phyloP scores from a whole-genome alignment of 208 protist genomes.

The Trypanosoma congolense region DNA sequence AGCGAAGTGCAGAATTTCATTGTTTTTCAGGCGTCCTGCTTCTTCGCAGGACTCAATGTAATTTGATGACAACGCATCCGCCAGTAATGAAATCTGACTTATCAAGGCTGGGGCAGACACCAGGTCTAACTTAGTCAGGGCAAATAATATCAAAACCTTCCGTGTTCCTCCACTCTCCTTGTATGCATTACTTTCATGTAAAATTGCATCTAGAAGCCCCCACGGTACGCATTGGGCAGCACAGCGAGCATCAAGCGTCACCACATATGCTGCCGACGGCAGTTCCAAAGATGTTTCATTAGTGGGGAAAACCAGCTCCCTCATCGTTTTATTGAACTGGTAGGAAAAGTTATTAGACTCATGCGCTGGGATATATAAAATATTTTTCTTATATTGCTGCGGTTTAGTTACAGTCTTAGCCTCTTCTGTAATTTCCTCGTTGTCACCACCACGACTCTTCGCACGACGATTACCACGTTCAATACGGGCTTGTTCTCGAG shows the following conservation, averaged over 20 bases:
- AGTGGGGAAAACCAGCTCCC: conserved; percentile 62
- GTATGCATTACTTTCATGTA: conserved; percentile 47
- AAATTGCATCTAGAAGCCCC: conserved; percentile 77
- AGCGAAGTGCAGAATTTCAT: conserved; percentile 21
- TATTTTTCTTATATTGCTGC: conserved; percentile 31
- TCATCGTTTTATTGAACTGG: conserved; percentile 70
- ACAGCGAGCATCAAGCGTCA: conserved; percentile 80
- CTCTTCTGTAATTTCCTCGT: conserved; percentile 11
- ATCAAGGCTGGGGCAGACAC: conserved; percentile 66
- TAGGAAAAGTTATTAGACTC: conserved; percentile 64
- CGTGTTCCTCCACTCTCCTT: conserved; percentile 29
- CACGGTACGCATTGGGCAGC: conserved; percentile 78
- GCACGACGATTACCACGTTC: conserved; percentile 25
- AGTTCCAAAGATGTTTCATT: conserved; percentile 39
- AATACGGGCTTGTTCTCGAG: conserved; percentile 63
- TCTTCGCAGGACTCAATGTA: conserved; percentile 29
- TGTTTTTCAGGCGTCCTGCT: conserved; percentile 16
- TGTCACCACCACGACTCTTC: conserved; percentile 7
- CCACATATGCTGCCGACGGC: conserved; percentile 64
- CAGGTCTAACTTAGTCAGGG: conserved; percentile 75
- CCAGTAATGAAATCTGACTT: conserved; percentile 71
- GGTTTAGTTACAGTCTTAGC: conserved; percentile 1
- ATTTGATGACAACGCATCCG: conserved; percentile 42
- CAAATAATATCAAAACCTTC: conserved; percentile 75
- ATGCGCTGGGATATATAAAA: conserved; percentile 58